Evolutionary conservation across 2,329 filamentous ascomycete genomes (phyloP).

Genomic region (Alternaria burnsii): DNA sequence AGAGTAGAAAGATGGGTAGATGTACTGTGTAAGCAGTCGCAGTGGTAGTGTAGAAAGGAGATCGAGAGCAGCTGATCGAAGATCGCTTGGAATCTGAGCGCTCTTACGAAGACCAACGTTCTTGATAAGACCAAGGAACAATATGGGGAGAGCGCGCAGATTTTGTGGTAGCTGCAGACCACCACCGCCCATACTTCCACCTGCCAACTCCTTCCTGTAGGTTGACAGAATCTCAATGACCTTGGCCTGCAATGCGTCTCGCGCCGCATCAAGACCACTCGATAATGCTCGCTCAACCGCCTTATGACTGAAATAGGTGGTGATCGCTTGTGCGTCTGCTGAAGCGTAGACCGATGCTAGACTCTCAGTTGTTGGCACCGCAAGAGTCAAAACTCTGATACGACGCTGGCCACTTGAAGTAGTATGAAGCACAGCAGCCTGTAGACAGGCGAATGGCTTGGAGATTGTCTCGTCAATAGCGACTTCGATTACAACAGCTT

Average conservation of each 20-base stretch:
- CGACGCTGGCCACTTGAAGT: conserved; percentile 97
- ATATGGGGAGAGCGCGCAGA: conserved; percentile 82
- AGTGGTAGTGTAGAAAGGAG: conserved; percentile 92
- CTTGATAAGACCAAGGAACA: conserved; percentile 96
- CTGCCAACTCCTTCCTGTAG: conserved; percentile 95
- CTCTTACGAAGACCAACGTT: conserved; percentile 69
- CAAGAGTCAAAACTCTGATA: conserved; percentile 92
- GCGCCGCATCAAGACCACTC: conserved; percentile 85
- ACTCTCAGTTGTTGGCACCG: conserved; percentile 89
- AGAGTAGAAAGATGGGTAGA: conserved; percentile 60
- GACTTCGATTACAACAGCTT: conserved; percentile 97
- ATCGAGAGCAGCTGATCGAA: conserved; percentile 91
- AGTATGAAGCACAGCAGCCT: conserved; percentile 94
- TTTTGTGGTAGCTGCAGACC: conserved; percentile 95
- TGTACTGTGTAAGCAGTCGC: conserved; percentile 90
- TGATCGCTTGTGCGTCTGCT: conserved; percentile 91
- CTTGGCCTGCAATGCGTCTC: conserved; percentile 91
- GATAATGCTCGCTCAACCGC: conserved; percentile 90
- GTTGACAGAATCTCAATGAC: conserved; percentile 91
- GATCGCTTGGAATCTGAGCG: conserved; percentile 63
- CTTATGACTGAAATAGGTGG: conserved; percentile 96
- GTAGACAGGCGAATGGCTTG: conserved; percentile 82
- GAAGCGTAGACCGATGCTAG: conserved; percentile 92
- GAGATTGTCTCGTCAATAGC: conserved; percentile 94
- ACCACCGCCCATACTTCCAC: conserved; percentile 91